Evolutionary conservation across 164 flowering plant genomes (phyloP).

Genomic region (Pachysandra terminalis): DNA sequence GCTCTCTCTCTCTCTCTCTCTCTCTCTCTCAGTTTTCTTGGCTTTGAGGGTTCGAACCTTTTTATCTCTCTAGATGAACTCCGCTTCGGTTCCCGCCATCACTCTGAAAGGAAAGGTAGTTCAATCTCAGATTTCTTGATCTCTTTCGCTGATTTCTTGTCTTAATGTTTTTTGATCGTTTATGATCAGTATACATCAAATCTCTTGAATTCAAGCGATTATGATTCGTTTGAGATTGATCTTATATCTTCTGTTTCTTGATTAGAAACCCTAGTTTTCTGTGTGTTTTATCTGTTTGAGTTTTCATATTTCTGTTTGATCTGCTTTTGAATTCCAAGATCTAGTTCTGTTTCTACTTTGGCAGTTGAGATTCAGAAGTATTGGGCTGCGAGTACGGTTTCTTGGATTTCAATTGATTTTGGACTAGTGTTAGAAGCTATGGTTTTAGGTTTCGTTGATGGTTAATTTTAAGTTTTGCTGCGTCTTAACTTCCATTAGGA

Average conservation of each 20-base stretch:
- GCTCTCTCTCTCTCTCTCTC: too few relatives aligned
- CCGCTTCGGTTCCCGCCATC: slow-evolving; percentile 42
- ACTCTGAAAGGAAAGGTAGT: slow-evolving; percentile 25
- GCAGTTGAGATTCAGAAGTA: slow-evolving; percentile 12
- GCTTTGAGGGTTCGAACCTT: slow-evolving; percentile 17
- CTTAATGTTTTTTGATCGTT: slow-evolving; percentile 5
- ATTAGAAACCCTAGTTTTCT: slow-evolving; percentile 23
- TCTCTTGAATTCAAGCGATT: neutral
- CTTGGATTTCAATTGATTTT: slow-evolving; percentile 12
- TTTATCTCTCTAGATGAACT: slow-evolving; percentile 26
- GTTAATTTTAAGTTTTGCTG: neutral
- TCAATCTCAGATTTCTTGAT: slow-evolving; percentile 4
- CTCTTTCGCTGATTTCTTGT: slow-evolving; percentile 4
- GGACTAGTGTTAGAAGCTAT: slow-evolving; percentile 7
- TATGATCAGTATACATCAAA: neutral
- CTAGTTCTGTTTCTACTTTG: slow-evolving; percentile 23
- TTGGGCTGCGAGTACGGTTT: slow-evolving; percentile 1
- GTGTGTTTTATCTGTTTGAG: neutral
- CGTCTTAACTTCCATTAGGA: slow-evolving; percentile 19
- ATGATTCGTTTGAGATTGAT: neutral
- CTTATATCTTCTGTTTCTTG: slow-evolving; percentile 1
- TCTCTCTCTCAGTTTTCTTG: slow-evolving; percentile 18
- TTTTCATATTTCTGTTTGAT: slow-evolving; percentile 19
- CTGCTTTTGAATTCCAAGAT: slow-evolving; percentile 33
- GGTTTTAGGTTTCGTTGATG: neutral